Conservation (phyloP, 306 rosid species). For the Vachellia collinsii region DNA sequence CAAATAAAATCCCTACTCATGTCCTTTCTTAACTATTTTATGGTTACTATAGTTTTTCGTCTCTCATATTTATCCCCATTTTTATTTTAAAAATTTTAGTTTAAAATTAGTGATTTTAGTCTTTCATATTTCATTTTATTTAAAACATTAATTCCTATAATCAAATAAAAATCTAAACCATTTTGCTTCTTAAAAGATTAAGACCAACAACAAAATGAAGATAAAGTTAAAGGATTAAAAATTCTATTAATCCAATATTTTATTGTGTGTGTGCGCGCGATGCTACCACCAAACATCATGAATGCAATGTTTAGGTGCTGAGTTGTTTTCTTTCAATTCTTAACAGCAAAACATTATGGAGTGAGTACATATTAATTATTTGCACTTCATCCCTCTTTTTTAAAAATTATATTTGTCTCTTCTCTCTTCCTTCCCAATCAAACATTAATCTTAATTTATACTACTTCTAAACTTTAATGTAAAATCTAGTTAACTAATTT, state of each 20-base stretch:
- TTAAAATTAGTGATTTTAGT: no score
- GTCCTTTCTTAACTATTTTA: neutral
- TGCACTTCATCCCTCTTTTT: neutral
- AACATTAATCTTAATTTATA: no score
- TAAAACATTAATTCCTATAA: no score
- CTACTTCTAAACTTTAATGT: neutral
- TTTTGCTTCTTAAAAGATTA: no score
- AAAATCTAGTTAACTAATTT: no score
- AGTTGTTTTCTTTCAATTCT: conserved; percentile 38
- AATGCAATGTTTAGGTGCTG: conserved; percentile 31
- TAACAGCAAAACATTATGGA: conserved; percentile 12
- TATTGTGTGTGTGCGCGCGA: neutral
- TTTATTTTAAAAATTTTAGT: no score
- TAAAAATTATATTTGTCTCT: neutral
- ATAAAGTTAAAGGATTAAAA: no score
- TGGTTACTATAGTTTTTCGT: no score
- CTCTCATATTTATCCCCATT: no score
- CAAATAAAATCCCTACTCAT: neutral
- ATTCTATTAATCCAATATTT: neutral
- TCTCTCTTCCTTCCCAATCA: conserved; percentile 1
- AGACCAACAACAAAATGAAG: no score
- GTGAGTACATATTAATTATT: neutral
- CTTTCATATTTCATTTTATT: no score
- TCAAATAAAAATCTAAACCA: no score
- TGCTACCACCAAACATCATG: neutral